Evolutionary conservation across 495 filamentous ascomycete species (phyloP).

Genomic region (Lophiotrema nucula): DNA sequence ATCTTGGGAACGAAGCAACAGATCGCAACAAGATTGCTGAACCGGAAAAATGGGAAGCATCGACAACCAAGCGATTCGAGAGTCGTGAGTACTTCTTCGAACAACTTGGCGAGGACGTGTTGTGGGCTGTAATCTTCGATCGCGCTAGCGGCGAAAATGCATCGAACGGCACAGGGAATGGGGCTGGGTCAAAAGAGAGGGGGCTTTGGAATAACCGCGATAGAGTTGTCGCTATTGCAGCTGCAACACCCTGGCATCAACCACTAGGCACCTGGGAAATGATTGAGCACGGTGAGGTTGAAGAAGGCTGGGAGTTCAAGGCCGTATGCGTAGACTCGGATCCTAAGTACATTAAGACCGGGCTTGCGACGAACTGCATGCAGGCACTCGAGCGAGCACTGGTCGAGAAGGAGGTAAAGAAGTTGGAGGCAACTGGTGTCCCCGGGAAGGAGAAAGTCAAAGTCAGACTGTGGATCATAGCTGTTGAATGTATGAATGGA

Average conservation of each 20-base stretch:
- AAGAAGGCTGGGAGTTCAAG: slow-evolving; percentile 6
- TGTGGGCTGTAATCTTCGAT: not conserved
- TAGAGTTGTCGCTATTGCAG: not conserved
- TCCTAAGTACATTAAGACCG: not conserved
- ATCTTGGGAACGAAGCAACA: not conserved
- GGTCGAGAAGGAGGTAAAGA: not conserved
- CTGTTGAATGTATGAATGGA: not conserved
- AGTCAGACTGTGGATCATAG: not conserved
- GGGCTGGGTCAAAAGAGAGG: not conserved
- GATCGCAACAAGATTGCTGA: not conserved
- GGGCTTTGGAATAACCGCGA: too few relatives aligned
- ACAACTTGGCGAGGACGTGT: not conserved
- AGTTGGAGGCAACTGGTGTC: not conserved
- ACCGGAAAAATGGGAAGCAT: not conserved
- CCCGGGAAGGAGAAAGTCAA: not conserved
- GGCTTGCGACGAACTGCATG: not conserved
- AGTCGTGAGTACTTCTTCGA: not conserved
- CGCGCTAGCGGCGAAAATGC: not conserved
- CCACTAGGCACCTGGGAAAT: not conserved
- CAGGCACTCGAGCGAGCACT: not conserved
- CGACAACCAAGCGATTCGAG: not conserved
- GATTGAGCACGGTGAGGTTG: not conserved
- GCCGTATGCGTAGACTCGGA: not conserved
- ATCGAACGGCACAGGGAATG: not conserved
- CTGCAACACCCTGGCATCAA: not conserved